Evolutionary conservation across 2,329 filamentous ascomycete genomes (phyloP).

Genomic region (Paracamarosporium sp.): DNA sequence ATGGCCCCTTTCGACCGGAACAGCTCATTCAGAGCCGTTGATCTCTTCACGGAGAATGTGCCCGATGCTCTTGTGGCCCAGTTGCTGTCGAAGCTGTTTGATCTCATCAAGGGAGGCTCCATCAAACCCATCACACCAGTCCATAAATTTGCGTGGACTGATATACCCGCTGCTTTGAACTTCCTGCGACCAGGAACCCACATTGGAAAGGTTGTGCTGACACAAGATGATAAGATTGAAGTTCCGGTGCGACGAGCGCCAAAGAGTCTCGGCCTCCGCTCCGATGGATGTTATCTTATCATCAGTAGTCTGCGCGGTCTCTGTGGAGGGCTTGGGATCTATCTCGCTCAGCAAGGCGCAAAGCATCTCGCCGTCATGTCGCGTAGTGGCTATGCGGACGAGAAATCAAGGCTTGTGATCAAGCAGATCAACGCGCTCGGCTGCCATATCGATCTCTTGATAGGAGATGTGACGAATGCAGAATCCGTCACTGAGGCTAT

Average conservation of each 20-base stretch:
- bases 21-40: slow-evolving; percentile 7
- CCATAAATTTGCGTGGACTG: slow-evolving; percentile 9
- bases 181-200: slow-evolving; percentile 17
- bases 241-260: slow-evolving; percentile 6
- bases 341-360: slow-evolving; percentile 21
- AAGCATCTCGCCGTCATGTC: slow-evolving; percentile 17
- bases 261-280: background rate
- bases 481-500: background rate
- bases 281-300: slow-evolving; percentile 22
- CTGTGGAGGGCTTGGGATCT: slow-evolving; percentile 19
- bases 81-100: slow-evolving; percentile 2
- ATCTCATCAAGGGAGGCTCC: slow-evolving; percentile 6
- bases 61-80: background rate
- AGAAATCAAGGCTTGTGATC: background rate
- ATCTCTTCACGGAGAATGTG: background rate
- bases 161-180: slow-evolving; percentile 14
- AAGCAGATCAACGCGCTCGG: background rate
- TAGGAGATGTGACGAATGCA: background rate
- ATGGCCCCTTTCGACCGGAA: slow-evolving; percentile 12
- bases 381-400: background rate
- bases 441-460: background rate
- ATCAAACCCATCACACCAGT: slow-evolving; percentile 13
- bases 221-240: background rate
- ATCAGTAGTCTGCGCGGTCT: slow-evolving; percentile 21
- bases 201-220: slow-evolving; percentile 14